These are phyloP conservation scores for Wickerhamomyces chambardii DNA, from an alignment of 805 yeast species.

Conservation along the genomic window DNA sequence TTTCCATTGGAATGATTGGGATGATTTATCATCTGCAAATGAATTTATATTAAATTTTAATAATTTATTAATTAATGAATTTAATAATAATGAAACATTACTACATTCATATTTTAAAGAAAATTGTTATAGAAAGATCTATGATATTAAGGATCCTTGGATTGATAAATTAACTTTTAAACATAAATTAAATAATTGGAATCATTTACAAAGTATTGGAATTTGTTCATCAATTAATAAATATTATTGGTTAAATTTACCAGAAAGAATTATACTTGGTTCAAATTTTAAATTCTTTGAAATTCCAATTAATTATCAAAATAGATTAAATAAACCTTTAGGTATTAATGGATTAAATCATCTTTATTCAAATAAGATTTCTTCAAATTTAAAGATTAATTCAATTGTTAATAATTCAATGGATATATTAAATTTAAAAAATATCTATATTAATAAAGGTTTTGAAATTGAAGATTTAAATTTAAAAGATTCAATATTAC, in stretches of 20 bases:
- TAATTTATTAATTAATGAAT: constrained; percentile 1
- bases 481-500: constrained; percentile 5
- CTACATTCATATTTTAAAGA: background rate
- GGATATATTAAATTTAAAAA: constrained; percentile 2
- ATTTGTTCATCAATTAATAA: constrained; percentile 19
- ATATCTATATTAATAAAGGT: constrained; percentile 4
- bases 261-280: constrained; percentile 18
- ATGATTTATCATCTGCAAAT: constrained; percentile 16
- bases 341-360: constrained; percentile 11
- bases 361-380: background rate
- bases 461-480: constrained; percentile 5
- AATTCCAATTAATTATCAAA: constrained; percentile 11
- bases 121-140: constrained; percentile 1
- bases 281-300: constrained; percentile 16
- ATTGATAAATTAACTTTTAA: constrained; percentile 5
- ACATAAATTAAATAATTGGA: too few relatives aligned
- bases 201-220: constrained; percentile 17
- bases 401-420: constrained; percentile 5
- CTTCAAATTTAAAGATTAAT: constrained; percentile 1
- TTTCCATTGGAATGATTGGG: constrained; percentile 26
- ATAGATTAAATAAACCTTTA: constrained; percentile 10
- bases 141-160: constrained; percentile 2
- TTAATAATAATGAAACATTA: background rate
- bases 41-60: constrained; percentile 20
- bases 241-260: constrained; percentile 16